These are phyloP conservation scores for Lunularia cruciata DNA, from an alignment of 225 moss, liverwort and hornwort species.

Conservation along the genomic window DNA sequence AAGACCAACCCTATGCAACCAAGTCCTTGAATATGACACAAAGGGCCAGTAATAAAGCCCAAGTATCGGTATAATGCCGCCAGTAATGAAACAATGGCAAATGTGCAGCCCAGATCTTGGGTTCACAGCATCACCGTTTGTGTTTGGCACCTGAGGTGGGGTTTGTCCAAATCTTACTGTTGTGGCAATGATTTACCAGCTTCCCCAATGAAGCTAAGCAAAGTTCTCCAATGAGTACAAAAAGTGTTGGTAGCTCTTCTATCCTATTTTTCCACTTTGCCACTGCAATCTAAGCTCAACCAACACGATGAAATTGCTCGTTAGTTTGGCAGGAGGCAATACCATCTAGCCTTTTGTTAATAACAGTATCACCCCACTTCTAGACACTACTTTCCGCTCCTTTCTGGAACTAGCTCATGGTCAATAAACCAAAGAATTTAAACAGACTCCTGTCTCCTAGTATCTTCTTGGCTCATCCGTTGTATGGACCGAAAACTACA, in stretches of 20 bases:
- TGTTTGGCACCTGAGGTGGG: not conserved
- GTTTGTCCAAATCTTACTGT: conserved; percentile 10
- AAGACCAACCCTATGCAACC: not conserved
- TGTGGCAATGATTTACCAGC: conserved; percentile 13
- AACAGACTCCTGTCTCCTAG: not conserved
- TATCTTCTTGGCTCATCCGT: conserved; percentile 27
- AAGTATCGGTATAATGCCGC: conserved; percentile 8
- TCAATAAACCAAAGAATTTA: conserved; percentile 37
- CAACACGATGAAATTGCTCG: not conserved
- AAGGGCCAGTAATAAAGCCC: not conserved
- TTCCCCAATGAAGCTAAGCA: not conserved
- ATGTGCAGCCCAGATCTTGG: not conserved
- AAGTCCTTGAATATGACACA: too few species aligned
- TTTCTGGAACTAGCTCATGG: conserved; percentile 27
- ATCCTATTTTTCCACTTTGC: conserved; percentile 16
- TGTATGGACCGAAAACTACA: conserved; percentile 74
- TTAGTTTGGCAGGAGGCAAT: conserved; percentile 4
- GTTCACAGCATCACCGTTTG: conserved; percentile 3
- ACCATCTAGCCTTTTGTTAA: not conserved
- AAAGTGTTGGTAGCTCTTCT: conserved; percentile 8
- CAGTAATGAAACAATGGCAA: conserved; percentile 28
- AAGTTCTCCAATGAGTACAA: conserved; percentile 10
- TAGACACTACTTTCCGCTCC: conserved; percentile 22
- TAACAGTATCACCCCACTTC: conserved; percentile 15
- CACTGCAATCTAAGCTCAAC: not conserved